These are phyloP conservation scores for Chaetomium olivaceum DNA, from an alignment of 2,329 filamentous ascomycete genomes.

Conservation along the genomic window DNA sequence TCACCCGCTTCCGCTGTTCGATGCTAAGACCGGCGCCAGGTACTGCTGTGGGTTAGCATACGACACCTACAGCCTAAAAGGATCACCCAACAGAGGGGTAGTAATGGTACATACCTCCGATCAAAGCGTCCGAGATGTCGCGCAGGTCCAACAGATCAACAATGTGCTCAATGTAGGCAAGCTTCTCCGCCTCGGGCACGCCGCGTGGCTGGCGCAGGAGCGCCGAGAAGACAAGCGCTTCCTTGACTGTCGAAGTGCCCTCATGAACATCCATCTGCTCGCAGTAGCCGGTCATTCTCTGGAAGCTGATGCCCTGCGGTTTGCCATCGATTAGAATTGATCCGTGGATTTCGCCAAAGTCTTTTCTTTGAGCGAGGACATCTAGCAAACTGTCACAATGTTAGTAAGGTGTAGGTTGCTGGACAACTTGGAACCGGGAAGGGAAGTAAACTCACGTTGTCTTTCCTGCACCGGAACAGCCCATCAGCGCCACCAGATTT, in stretches of 20 bases:
- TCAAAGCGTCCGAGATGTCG: not conserved
- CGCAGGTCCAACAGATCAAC: conserved; percentile 4
- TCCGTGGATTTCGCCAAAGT: conserved; percentile 9
- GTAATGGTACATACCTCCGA: not conserved
- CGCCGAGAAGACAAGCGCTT: conserved; percentile 5
- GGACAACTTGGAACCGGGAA: too few relatives aligned
- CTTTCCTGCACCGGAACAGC: conserved; percentile 8
- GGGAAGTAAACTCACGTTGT: conserved; percentile 5
- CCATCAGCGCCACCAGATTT: conserved; percentile 7
- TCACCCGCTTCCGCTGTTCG: conserved; percentile 4
- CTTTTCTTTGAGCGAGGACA: conserved; percentile 10
- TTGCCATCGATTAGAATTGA: conserved; percentile 10
- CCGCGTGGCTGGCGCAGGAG: not conserved
- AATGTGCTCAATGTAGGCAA: conserved; percentile 4
- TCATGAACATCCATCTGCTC: conserved; percentile 7
- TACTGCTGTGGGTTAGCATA: conserved; percentile 5
- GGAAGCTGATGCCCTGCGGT: not conserved
- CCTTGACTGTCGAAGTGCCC: conserved; percentile 1
- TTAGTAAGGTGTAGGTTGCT: not conserved
- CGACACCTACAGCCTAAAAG: not conserved
- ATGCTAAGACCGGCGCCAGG: conserved; percentile 7
- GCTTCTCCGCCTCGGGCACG: not conserved
- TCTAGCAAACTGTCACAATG: not conserved
- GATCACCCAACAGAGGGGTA: not conserved
- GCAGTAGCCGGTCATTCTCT: not conserved